Conservation (phyloP, 495 filamentous ascomycete species). For the Collariella sp. region DNA sequence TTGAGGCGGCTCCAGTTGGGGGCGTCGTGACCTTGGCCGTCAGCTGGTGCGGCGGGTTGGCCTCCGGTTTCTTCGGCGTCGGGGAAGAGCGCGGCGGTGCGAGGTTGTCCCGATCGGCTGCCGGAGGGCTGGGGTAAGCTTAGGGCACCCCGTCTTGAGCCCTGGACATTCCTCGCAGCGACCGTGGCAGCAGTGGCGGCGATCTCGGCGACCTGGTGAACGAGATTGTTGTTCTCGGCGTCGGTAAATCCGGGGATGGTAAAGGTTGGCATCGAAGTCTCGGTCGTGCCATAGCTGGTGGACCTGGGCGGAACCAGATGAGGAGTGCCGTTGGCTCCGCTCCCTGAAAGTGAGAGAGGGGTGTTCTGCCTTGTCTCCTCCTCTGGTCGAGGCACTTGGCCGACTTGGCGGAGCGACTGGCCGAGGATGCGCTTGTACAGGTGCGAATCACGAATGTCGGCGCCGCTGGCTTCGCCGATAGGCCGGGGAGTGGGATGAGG, state of each 20-base stretch:
- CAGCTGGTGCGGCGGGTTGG: slow-evolving; percentile 28
- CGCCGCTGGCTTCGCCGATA: slow-evolving; percentile 33
- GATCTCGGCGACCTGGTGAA: slow-evolving; percentile 80
- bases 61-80: slow-evolving; percentile 34
- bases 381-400: slow-evolving; percentile 46
- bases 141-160: slow-evolving; percentile 15
- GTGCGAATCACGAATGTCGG: slow-evolving; percentile 68
- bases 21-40: slow-evolving; percentile 72
- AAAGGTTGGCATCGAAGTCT: slow-evolving; percentile 32
- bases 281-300: slow-evolving; percentile 31
- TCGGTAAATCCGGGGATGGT: slow-evolving; percentile 62
- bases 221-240: slow-evolving; percentile 69
- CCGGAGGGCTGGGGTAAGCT: slow-evolving; percentile 17
- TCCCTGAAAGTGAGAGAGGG: slow-evolving; percentile 22
- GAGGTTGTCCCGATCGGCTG: slow-evolving; percentile 27
- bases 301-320: slow-evolving; percentile 67
- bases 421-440: slow-evolving; percentile 90
- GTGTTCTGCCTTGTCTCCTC: slow-evolving; percentile 41
- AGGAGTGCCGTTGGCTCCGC: slow-evolving; percentile 39
- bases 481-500: slow-evolving; percentile 33
- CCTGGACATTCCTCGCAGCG: slow-evolving; percentile 65
- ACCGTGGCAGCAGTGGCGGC: slow-evolving; percentile 85
- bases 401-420: slow-evolving; percentile 75
- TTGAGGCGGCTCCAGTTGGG: slow-evolving; percentile 95
- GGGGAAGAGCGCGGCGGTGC: slow-evolving; percentile 31